Evolutionary conservation across 495 filamentous ascomycete species (phyloP), one percentile per base, ranked within the genome.

Genomic region (Penicillium daleae): DNA sequence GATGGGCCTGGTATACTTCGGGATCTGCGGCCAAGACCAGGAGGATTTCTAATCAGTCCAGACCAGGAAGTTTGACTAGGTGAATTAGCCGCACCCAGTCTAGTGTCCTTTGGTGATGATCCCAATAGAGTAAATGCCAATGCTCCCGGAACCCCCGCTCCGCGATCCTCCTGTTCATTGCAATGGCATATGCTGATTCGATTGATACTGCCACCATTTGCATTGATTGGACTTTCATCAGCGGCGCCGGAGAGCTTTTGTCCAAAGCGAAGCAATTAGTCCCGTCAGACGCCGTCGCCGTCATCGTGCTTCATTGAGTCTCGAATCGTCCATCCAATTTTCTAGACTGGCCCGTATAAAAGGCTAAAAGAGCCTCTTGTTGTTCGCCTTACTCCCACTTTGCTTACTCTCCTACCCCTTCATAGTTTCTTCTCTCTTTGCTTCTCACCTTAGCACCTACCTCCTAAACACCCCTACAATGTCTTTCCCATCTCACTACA

Each of bases 401-500:
- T n/a, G n/a, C n/a, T n/a, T n/a, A n/a, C n/a, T n/a, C n/a, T n/a
- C n/a, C n/a, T n/a, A n/a, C n/a, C n/a, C n/a, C n/a, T n/a, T n/a
- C n/a, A n/a, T n/a, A n/a, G n/a, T n/a, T n/a, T n/a, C n/a, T n/a
- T n/a, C n/a, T n/a, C n/a, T n/a, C n/a, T n/a, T n/a, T n/a, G n/a
- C n/a, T n/a, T n/a, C n/a, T n/a, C n/a, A n/a, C n/a, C 40, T 9
- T 19, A 7, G 22, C 6, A 44, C 21, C 3, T 7, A 22, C 21
- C 19, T 6, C 2, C n/a, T 9, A 22, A 31, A 22, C n/a, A 31
- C n/a, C 24, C 21, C 37, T 21, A 56, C 39, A 37, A 64, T 64
- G 62, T 37, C 40, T 44, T 19, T 64, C 26, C 84, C 84, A 12
- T 78, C 79, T 46, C 79, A 80, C 8, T 86, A 74, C 74, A 81